Percentiles rank a stretch among this genome's conserved stretches.
Evolutionary conservation across 1,284 basidiomycete species (phyloP).

Genomic region (Heliocybe sulcata): DNA sequence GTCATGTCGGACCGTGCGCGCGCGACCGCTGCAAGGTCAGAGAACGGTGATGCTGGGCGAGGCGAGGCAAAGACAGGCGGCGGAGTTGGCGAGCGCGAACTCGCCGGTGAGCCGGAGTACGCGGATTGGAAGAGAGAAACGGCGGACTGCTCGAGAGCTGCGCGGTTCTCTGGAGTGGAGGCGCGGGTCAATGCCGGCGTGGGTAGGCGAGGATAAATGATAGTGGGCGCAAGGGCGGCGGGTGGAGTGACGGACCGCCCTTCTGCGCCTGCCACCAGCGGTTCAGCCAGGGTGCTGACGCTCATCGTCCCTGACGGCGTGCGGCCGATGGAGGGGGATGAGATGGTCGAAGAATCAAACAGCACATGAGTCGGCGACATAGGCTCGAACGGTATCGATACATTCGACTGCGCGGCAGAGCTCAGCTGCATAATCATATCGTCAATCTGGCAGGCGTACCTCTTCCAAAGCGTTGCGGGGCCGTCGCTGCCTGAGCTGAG

Average conservation of each 20-base stretch:
- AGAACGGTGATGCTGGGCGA: background rate
- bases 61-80: background rate
- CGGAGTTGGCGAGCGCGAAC: background rate
- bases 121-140: background rate
- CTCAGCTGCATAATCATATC: background rate
- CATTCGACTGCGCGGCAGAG: slow-evolving; percentile 27
- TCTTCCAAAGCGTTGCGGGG: slow-evolving; percentile 30
- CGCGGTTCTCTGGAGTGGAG: background rate
- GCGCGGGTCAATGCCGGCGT: background rate
- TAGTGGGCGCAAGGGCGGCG: background rate
- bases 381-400: slow-evolving; percentile 33
- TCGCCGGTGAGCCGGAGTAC: background rate
- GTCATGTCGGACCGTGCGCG: background rate
- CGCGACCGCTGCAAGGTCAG: background rate
- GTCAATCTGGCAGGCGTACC: slow-evolving; percentile 23
- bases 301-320: background rate
- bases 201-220: background rate
- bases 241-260: background rate
- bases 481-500: slow-evolving; percentile 23
- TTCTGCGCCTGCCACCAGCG: background rate
- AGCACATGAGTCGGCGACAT: slow-evolving; percentile 42
- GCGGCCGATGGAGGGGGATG: background rate
- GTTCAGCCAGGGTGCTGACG: background rate
- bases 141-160: background rate
- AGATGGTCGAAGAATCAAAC: slow-evolving; percentile 24